Base-by-base conservation (phyloP, 2,329 filamentous ascomycete species). In the Neofusicoccum kwambonambiense region DNA sequence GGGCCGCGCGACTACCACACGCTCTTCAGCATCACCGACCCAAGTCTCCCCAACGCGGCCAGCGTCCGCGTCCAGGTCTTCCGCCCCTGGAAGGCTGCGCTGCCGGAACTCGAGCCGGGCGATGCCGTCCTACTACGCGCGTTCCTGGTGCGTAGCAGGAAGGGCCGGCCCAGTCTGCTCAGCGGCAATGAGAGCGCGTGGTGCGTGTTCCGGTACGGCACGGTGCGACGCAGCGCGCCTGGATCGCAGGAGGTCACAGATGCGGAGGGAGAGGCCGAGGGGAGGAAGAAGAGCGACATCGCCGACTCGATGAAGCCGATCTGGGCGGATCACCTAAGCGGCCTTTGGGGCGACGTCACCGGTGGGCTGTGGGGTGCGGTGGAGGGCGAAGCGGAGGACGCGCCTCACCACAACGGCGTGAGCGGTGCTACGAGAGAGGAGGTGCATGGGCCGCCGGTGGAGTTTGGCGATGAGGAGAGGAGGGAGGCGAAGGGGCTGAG, bases 1-100 rank as follows among this genome's bases (percentile, higher is more conserved):
- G 81, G 81, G 0, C 80, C 79, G 0, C 74, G 76, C 62, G 77
- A 84, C 70, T 81, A 74, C 70, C 76, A 69, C 66, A 83, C 80
- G 0, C 74, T 76, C 4, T 72, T 82, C 50, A 70, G 72, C 63
- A 70, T 83, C 66, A 75, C 76, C 0, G 81, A 83, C 56, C 65
- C 72, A 1, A 75, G 66, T n/a, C 70, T 65, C 19, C 70, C 65
- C 4, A 17, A 47, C 0, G 41, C 6, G 4, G 15, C 27, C 3
- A n/a, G n/a, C 2, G 17, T 65, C 34, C 54, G 37, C 22, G 79
- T 82, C 0, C 76, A 80, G 45, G 69, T 81, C 35, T 83, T 81
- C 71, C 74, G 81, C 0, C 76, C 80, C 0, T 81, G 77, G 70
- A 75, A 74, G 27, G 72, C 70, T 0, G 78, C 77, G 0, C 73